A percentile compares a stretch with the other conserved stretches of the same genome.
Conservation (phyloP, 345 rosid genomes). For the Salix suchowensis region DNA sequence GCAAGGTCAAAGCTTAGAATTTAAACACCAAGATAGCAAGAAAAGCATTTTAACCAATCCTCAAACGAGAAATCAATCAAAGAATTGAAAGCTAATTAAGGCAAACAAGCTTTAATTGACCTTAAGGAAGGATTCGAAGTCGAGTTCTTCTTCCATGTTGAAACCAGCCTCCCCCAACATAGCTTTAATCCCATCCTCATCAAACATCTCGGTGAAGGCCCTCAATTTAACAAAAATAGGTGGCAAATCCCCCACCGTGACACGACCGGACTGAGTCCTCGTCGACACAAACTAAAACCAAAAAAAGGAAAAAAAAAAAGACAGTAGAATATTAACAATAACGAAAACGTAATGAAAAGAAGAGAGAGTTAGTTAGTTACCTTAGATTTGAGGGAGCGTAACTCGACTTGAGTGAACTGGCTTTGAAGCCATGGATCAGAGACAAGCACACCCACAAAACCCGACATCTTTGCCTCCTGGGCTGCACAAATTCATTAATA, state of each 20-base stretch:
- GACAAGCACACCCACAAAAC: slow-evolving; percentile 84
- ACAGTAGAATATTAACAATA: background rate
- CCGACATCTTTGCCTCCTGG: slow-evolving; percentile 47
- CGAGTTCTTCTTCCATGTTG: slow-evolving; percentile 54
- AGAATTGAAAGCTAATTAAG: background rate
- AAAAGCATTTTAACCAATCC: background rate
- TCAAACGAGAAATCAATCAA: background rate
- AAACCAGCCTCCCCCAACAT: slow-evolving; percentile 47
- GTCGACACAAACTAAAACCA: slow-evolving; percentile 53
- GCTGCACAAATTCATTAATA: background rate
- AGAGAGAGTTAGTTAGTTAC: slow-evolving; percentile 24
- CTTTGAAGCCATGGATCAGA: slow-evolving; percentile 98
- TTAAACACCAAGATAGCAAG: too few species aligned
- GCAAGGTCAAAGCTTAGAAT: background rate
- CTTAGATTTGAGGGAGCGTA: slow-evolving; percentile 91
- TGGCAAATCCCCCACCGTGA: slow-evolving; percentile 65
- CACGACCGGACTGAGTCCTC: slow-evolving; percentile 51
- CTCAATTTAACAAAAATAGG: slow-evolving; percentile 62
- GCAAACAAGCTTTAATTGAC: slow-evolving; percentile 31
- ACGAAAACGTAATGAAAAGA: background rate
- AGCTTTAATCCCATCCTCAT: slow-evolving; percentile 63
- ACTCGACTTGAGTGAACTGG: slow-evolving; percentile 99
- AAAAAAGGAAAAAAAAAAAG: background rate
- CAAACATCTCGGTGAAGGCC: slow-evolving; percentile 52
- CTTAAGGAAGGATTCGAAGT: slow-evolving; percentile 82